Evolutionary conservation across 176 grass and related monocot species (phyloP), one percentile per base, ranked within the genome.

Genomic region (Hsuehochloa calcarea): DNA sequence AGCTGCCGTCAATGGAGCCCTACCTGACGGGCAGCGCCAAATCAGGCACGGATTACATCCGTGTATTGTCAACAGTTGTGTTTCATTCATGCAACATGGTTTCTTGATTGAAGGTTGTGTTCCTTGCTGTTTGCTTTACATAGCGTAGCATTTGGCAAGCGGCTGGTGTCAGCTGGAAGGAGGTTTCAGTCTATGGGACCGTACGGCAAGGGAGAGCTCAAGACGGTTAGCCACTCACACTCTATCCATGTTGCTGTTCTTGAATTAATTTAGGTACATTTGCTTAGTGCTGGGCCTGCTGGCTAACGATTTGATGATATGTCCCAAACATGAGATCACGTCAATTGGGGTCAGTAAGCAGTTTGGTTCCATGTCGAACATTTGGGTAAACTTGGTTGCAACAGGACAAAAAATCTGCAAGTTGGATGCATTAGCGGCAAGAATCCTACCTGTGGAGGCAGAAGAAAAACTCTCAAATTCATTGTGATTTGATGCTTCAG

Each of bases 131-230:
- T 90, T 85, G 50, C 79, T 80, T 85, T 84, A 80, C 79, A 87
- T 93, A 90, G 83, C 85, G 78, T 85, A 98, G 96, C 91, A 79
- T 88, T 93, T 78, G 93, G 96, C 82, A 98, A 95, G 79, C 91
- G 96, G 51, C 71, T 98, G 81, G 78, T 89, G 69, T 87, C 89
- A 60, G 85, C 93, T 74, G 93, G 91, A 86, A 88, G 90, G 68
- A 98, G 84, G 84, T 98, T 98, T 75, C 85, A 93, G 45, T 78
- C 88, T 3, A 95, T 90, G 93, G 93, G 93, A 8, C 89, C 90
- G 65, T 95, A 93, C 10, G 84, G 88, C 23, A 46, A 94, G 73
- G 93, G 93, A 85, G 91, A 98, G 78, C 43, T 84, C 22, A 90
- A 95, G 82, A 94, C 50, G 88, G 93, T 94, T 75, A 86, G 81